Percentiles rank a stretch among this genome's conserved stretches.
phyloP scores from a whole-genome alignment of 805 yeast species.

The Blastobotrys attinorum region DNA sequence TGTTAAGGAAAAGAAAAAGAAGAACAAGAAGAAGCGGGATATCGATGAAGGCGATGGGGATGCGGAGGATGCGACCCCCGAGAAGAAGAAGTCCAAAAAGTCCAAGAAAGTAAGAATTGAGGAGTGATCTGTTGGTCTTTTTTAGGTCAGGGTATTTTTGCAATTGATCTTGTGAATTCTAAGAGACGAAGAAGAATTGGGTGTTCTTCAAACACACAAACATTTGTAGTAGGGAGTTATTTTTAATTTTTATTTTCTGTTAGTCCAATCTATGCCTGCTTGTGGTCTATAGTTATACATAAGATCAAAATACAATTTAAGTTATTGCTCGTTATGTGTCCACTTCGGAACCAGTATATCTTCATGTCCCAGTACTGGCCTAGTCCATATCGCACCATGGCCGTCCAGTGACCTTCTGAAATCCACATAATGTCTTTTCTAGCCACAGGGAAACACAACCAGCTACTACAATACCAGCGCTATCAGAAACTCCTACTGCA shows the following conservation, averaged over 20 bases:
- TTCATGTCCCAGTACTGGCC: too few relatives aligned
- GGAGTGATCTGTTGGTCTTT: conserved; percentile 6
- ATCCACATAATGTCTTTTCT: conserved; percentile 63
- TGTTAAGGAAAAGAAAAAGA: conserved; percentile 28
- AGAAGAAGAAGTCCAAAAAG: conserved; percentile 17
- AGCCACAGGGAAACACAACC: conserved; percentile 67
- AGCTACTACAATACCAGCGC: conserved; percentile 76
- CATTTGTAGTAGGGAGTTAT: too few relatives aligned
- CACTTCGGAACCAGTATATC: too few relatives aligned
- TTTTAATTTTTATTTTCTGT: too few relatives aligned
- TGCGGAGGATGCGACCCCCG: conserved; percentile 25
- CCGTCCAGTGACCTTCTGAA: conserved; percentile 64
- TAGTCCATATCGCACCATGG: conserved; percentile 64
- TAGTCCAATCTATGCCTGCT: too few relatives aligned
- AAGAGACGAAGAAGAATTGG: too few relatives aligned
- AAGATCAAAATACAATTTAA: too few relatives aligned
- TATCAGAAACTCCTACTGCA: conserved; percentile 74
- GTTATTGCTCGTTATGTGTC: too few relatives aligned
- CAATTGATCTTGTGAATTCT: not conserved
- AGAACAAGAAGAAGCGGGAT: conserved; percentile 23
- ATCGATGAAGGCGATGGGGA: conserved; percentile 25
- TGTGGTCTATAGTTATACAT: too few relatives aligned
- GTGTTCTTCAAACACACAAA: too few relatives aligned
- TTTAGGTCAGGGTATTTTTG: not conserved
- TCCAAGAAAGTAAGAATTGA: conserved; percentile 6